Evolutionary conservation across 2,329 filamentous ascomycete genomes (phyloP), one percentile per base, ranked within the genome.

Genomic region (Penicillium sp.): DNA sequence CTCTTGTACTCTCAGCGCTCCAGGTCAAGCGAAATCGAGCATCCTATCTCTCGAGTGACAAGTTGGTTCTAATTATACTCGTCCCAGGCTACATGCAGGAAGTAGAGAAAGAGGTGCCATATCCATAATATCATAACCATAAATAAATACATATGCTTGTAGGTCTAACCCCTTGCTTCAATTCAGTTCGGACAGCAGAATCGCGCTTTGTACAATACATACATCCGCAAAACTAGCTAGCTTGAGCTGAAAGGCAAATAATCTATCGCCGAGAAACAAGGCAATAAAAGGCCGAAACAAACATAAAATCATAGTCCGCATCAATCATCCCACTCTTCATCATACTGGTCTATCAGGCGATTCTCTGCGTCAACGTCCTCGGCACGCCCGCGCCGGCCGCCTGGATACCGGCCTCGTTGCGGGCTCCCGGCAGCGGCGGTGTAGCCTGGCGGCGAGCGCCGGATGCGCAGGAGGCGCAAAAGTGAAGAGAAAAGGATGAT

Each of bases 271-370:
- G 15, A 26, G 21, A n/a, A 38, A 19, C 21, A 45, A 45, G 38
- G n/a, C 11, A 17, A 44, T 29, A 19, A 35, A 55, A 47, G 2
- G 11, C 7, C 38, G 29, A 47, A 47, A 7, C 5, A 50, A 30
- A 30, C 7, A 50, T 2, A 50, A 30, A 26, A 30, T 9, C 11
- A 30, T 26, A 4, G 47, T 7, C 3, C 13, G 8, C 23, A 17
- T 21, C 48, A 81, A 67, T 97, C 93, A 70, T 97, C 93, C 94
- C 94, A 98, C 75, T 97, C 93, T 76, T 98, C 94, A 72, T 98
- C 95, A 63, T 97, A 83, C 77, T 97, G 92, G 76, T 98, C 94
- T 75, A 99, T 98, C 70, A 98, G 80, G 66, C 93, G 83, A 77
- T 98, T 97, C 79, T 98, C 95, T 59, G 93, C 93, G 62, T 97